phyloP scores from a whole-genome alignment of 768 basidiomycete genomes.

The Pisolithus marmoratus region DNA sequence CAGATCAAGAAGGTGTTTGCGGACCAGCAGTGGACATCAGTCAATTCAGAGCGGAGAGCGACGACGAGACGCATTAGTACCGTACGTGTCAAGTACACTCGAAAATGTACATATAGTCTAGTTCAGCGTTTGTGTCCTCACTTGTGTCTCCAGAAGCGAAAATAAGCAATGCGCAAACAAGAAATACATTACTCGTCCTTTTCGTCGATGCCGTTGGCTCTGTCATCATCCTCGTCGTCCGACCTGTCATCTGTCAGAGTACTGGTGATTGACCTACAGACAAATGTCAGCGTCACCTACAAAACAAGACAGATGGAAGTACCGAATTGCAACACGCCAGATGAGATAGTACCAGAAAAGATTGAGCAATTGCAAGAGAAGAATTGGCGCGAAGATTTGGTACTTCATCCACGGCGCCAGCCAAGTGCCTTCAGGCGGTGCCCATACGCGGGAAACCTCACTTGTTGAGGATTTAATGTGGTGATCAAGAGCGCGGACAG shows the following conservation, averaged over 20 bases:
- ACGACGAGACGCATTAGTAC: constrained; percentile 4
- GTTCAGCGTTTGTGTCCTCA: too few species aligned
- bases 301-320: constrained; percentile 18
- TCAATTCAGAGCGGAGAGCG: constrained; percentile 4
- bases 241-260: constrained; percentile 69
- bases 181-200: constrained; percentile 24
- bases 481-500: constrained; percentile 1
- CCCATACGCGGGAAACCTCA: constrained; percentile 50
- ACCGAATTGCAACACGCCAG: constrained; percentile 70
- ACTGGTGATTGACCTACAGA: constrained; percentile 46
- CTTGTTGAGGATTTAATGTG: constrained; percentile 28
- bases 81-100: not conserved
- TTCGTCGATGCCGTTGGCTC: constrained; percentile 21
- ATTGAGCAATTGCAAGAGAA: constrained; percentile 77
- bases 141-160: not conserved
- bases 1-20: constrained; percentile 39
- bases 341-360: constrained; percentile 93
- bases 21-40: constrained; percentile 17
- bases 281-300: constrained; percentile 5
- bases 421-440: constrained; percentile 59
- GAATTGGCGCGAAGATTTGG: constrained; percentile 72
- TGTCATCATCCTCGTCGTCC: constrained; percentile 63
- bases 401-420: constrained; percentile 74
- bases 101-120: not conserved
- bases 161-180: not conserved